A percentile compares a stretch with the other conserved stretches of the same genome.
These are phyloP conservation scores for Leccinum rimulosum DNA, from an alignment of 768 basidiomycete genomes.

Conservation along the genomic window DNA sequence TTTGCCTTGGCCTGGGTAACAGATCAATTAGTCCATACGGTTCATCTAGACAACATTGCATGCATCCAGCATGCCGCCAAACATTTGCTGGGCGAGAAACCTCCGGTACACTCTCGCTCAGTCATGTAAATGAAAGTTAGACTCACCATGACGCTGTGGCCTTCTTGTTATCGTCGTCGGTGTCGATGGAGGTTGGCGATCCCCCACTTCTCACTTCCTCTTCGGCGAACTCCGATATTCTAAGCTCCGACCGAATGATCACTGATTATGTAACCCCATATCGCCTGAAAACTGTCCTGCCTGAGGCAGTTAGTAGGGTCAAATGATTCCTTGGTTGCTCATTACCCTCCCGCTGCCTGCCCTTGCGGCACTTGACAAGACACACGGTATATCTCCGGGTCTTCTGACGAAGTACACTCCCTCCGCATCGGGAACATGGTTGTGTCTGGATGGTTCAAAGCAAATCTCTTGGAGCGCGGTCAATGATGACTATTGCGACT, in stretches of 20 bases:
- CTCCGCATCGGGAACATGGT: constrained; percentile 55
- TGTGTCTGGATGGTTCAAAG: constrained; percentile 77
- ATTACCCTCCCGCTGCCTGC: constrained; percentile 41
- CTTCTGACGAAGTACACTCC: constrained; percentile 57
- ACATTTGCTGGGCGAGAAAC: background rate
- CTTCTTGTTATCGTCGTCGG: constrained; percentile 26
- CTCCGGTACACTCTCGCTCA: background rate
- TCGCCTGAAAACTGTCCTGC: background rate
- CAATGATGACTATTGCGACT: constrained; percentile 96
- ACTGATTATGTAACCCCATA: constrained; percentile 23
- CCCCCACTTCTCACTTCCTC: background rate
- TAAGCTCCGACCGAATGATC: constrained; percentile 19
- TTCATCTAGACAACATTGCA: constrained; percentile 17
- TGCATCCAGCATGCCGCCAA: constrained; percentile 25
- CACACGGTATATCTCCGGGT: constrained; percentile 56
- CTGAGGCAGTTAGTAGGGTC: background rate
- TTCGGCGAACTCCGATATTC: constrained; percentile 23
- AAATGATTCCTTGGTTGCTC: constrained; percentile 51
- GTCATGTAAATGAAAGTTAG: background rate
- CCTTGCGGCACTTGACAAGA: constrained; percentile 45
- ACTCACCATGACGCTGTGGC: constrained; percentile 32
- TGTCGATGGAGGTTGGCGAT: constrained; percentile 17
- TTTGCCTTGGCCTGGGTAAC: constrained; percentile 71
- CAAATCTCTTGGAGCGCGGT: constrained; percentile 77
- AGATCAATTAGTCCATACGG: constrained; percentile 7